These are phyloP conservation scores for Maudiozyma saulgeensis DNA, from an alignment of 805 yeast genomes.

Conservation along the genomic window DNA sequence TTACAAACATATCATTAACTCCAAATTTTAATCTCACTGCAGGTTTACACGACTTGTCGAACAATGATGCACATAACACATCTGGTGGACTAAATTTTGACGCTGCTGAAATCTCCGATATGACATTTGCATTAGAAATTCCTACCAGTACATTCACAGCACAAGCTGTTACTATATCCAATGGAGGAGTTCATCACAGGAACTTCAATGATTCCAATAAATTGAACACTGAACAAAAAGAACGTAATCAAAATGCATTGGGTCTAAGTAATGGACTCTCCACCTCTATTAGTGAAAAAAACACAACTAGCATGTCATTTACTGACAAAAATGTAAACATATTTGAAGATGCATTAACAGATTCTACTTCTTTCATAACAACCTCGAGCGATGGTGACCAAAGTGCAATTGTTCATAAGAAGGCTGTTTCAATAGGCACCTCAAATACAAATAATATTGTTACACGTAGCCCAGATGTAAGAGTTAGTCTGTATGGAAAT, in stretches of 20 bases:
- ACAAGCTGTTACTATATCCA: constrained; percentile 22
- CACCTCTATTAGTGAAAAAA: not conserved
- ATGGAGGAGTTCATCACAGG: constrained; percentile 2
- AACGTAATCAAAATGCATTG: not conserved
- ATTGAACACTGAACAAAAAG: not conserved
- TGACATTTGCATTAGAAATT: constrained; percentile 25
- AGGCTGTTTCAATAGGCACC: constrained; percentile 28
- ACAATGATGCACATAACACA: not conserved
- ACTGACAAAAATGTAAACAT: constrained; percentile 11
- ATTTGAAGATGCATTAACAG: constrained; percentile 25
- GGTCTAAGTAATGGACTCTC: not conserved
- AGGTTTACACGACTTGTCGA: not conserved
- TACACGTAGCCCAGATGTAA: constrained; percentile 25
- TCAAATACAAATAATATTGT: constrained; percentile 22
- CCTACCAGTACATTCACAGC: constrained; percentile 23
- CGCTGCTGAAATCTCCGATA: constrained; percentile 18
- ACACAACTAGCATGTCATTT: not conserved
- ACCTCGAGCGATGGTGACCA: constrained; percentile 16
- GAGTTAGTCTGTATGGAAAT: constrained; percentile 26
- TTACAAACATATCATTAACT: constrained; percentile 6
- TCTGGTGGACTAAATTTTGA: not conserved
- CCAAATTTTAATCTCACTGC: constrained; percentile 1
- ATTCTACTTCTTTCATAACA: constrained; percentile 15
- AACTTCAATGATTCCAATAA: not conserved
- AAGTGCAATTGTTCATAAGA: constrained; percentile 19